Evolutionary conservation across 106 monocot genomes (phyloP).

Genomic region (Allium fistulosum): DNA sequence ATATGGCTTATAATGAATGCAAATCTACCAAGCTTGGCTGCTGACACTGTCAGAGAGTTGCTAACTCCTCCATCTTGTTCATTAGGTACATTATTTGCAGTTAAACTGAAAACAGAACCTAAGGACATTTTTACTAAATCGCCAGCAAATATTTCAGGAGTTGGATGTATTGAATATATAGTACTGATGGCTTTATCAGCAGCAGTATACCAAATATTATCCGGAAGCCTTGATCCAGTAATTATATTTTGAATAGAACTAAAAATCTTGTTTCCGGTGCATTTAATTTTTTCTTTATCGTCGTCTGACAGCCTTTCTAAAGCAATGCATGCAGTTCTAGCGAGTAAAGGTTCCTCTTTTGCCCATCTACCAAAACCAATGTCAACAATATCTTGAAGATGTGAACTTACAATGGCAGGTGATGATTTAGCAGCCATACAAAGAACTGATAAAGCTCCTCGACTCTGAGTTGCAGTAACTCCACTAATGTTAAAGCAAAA

Average conservation of each 20-base stretch:
- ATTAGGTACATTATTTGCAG: constrained; percentile 12
- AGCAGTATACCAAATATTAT: constrained; percentile 83
- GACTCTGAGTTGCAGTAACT: constrained; percentile 57
- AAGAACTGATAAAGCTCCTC: constrained; percentile 82
- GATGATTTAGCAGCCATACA: constrained; percentile 95
- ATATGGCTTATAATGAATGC: constrained; percentile 81
- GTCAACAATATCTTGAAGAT: constrained; percentile 84
- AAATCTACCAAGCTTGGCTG: constrained; percentile 68
- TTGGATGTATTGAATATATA: constrained; percentile 74
- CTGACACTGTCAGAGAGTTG: constrained; percentile 18
- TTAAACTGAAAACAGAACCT: constrained; percentile 32
- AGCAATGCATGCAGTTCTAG: constrained; percentile 83
- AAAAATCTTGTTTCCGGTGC: constrained; percentile 48
- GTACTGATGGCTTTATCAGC: constrained; percentile 82
- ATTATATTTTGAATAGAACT: constrained; percentile 48
- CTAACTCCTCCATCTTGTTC: constrained; percentile 13
- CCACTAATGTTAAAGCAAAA: constrained; percentile 85
- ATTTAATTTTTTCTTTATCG: constrained; percentile 71
- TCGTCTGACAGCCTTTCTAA: constrained; percentile 80
- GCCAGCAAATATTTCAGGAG: constrained; percentile 76
- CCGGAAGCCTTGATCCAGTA: constrained; percentile 62
- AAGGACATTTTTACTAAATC: constrained; percentile 55
- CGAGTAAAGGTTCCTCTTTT: constrained; percentile 90
- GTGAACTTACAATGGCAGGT: constrained; percentile 63
- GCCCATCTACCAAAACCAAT: constrained; percentile 99